phyloP scores from a whole-genome alignment of 768 basidiomycete species.

The Lentinula lateritia region DNA sequence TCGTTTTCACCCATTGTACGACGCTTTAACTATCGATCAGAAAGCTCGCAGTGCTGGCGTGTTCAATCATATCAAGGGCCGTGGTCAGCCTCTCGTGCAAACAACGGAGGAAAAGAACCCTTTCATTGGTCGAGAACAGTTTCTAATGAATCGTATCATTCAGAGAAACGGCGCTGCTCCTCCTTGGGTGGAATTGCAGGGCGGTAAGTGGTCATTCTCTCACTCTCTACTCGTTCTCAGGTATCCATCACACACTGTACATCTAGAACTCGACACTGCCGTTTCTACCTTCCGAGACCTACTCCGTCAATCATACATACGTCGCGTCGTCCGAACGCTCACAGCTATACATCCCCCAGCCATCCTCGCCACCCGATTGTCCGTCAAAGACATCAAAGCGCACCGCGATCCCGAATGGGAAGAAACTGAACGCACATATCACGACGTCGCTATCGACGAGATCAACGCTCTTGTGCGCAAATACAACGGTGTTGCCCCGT shows the following conservation, averaged over 20 bases:
- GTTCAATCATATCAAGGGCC: slow-evolving; percentile 69
- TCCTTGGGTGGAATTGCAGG: slow-evolving; percentile 82
- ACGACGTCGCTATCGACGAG: slow-evolving; percentile 62
- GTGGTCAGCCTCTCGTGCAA: slow-evolving; percentile 36
- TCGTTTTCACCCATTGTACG: not conserved
- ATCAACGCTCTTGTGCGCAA: slow-evolving; percentile 72
- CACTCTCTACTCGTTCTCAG: not conserved
- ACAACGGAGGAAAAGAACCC: slow-evolving; percentile 41
- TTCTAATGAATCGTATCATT: slow-evolving; percentile 81
- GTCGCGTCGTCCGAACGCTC: slow-evolving; percentile 63
- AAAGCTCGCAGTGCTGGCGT: slow-evolving; percentile 61
- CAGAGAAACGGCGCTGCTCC: slow-evolving; percentile 79
- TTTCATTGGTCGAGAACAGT: slow-evolving; percentile 71
- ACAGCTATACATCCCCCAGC: slow-evolving; percentile 37
- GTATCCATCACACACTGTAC: not conserved
- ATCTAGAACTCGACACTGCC: slow-evolving; percentile 60
- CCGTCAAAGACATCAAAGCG: slow-evolving; percentile 28
- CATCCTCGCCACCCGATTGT: slow-evolving; percentile 26
- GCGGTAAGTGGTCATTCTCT: slow-evolving; percentile 35
- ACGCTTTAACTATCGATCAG: slow-evolving; percentile 24
- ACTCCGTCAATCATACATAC: slow-evolving; percentile 66
- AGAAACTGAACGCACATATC: slow-evolving; percentile 58
- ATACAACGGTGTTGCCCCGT: slow-evolving; percentile 79
- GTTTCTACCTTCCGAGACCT: slow-evolving; percentile 57
- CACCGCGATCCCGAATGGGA: slow-evolving; percentile 71